Evolutionary conservation across 805 yeast species (phyloP).

Genomic region (Yarrowia bubula): DNA sequence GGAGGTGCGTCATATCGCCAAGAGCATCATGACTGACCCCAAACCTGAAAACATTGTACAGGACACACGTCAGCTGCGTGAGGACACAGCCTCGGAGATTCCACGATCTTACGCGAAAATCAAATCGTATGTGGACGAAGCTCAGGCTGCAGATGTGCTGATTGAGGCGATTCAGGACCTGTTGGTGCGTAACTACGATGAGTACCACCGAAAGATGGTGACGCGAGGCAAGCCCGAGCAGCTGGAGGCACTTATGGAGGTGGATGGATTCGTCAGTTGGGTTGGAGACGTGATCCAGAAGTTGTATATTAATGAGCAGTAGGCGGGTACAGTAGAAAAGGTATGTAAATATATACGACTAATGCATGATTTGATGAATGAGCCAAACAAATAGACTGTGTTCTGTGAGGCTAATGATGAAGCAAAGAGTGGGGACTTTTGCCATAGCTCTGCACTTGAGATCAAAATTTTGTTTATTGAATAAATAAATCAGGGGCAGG

Average conservation of each 20-base stretch:
- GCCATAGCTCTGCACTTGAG: not conserved
- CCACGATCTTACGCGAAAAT: constrained; percentile 57
- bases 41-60: constrained; percentile 37
- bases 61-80: constrained; percentile 46
- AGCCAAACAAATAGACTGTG: too few relatives aligned
- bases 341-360: constrained; percentile 3
- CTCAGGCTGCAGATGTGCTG: constrained; percentile 49
- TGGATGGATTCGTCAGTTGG: constrained; percentile 57
- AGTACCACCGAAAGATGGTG: constrained; percentile 45
- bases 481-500: not conserved
- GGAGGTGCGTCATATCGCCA: constrained; percentile 50
- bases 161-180: constrained; percentile 67
- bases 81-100: constrained; percentile 51
- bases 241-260: constrained; percentile 56
- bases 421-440: not conserved
- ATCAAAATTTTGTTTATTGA: not conserved
- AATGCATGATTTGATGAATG: not conserved
- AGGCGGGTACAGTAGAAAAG: not conserved
- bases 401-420: too few relatives aligned
- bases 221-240: constrained; percentile 36
- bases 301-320: constrained; percentile 27
- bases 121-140: constrained; percentile 55
- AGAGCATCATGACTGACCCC: constrained; percentile 43
- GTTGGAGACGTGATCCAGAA: constrained; percentile 42
- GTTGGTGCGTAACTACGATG: constrained; percentile 56